Percentiles rank a stretch among this genome's conserved stretches.
These are phyloP conservation scores for Coniochaeta sp. DNA, from an alignment of 2,329 filamentous ascomycete genomes.

Conservation along the genomic window DNA sequence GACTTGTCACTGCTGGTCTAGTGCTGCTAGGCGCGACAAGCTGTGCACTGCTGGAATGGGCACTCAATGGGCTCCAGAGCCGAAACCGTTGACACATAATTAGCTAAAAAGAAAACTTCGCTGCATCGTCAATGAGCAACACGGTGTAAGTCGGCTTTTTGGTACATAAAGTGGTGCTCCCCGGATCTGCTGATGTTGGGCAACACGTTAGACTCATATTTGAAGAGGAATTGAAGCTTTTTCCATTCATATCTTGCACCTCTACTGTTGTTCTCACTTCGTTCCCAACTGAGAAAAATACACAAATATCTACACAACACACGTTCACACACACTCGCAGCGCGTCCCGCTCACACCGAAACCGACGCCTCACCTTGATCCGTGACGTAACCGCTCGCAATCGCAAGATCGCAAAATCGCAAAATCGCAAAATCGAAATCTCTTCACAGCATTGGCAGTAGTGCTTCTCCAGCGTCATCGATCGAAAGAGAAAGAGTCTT, in stretches of 20 bases:
- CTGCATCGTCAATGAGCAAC: not conserved
- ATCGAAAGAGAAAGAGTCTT: not conserved
- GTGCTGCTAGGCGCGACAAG: not conserved
- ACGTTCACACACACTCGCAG: not conserved
- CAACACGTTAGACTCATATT: not conserved
- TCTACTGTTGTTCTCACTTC: not conserved
- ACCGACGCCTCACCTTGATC: not conserved
- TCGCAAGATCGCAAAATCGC: not conserved
- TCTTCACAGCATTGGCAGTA: not conserved
- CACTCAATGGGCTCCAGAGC: too few species aligned
- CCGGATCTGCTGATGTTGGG: not conserved
- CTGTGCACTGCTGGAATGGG: too few species aligned
- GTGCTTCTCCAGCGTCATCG: not conserved
- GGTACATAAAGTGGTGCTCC: not conserved
- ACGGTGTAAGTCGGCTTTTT: not conserved
- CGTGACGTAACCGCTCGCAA: not conserved
- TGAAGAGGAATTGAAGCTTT: not conserved
- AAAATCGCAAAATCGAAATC: not conserved
- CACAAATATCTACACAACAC: too few species aligned
- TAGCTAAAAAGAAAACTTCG: not conserved
- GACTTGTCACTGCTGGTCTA: not conserved
- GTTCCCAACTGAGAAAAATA: too few species aligned
- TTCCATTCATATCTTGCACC: not conserved
- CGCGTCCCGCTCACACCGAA: not conserved
- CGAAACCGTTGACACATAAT: constrained; percentile 2